phyloP scores from a whole-genome alignment of 371 early-diverging fungal genomes.

The Zychaea mexicana region DNA sequence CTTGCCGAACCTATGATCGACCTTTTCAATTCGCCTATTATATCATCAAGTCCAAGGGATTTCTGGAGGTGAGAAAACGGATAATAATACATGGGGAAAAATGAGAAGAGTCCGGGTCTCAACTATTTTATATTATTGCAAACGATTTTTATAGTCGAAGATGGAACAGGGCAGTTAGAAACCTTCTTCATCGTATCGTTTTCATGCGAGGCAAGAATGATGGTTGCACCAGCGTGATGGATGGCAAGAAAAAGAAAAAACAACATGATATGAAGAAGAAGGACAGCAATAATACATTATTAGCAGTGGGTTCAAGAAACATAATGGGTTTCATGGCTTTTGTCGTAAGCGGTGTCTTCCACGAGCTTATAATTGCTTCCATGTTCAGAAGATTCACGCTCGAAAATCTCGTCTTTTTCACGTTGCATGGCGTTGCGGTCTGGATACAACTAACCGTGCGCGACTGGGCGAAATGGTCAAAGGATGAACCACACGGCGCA shows the following conservation, averaged over 20 bases:
- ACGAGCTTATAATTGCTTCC: constrained; percentile 40
- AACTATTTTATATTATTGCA: too few species aligned
- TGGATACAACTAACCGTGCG: not conserved
- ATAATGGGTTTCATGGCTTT: constrained; percentile 28
- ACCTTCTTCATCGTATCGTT: constrained; percentile 26
- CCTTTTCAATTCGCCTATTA: constrained; percentile 30
- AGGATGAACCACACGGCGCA: constrained; percentile 11
- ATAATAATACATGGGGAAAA: not conserved
- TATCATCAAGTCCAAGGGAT: constrained; percentile 37
- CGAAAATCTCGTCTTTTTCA: constrained; percentile 36
- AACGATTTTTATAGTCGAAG: constrained; percentile 26
- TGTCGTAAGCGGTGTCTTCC: constrained; percentile 36
- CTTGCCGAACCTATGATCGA: constrained; percentile 25
- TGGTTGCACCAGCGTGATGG: not conserved
- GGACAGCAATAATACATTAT: not conserved
- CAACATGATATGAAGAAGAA: not conserved
- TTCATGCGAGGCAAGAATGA: constrained; percentile 4
- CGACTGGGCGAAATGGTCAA: constrained; percentile 6
- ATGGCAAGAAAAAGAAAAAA: not conserved
- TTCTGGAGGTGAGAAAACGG: constrained; percentile 38
- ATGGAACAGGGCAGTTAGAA: constrained; percentile 39
- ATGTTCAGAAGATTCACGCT: constrained; percentile 34
- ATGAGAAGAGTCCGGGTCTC: not conserved
- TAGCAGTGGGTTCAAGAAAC: constrained; percentile 9
- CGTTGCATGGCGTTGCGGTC: constrained; percentile 29